These are phyloP conservation scores for Avicennia marina DNA, from an alignment of 257 asterid genomes.

Conservation along the genomic window DNA sequence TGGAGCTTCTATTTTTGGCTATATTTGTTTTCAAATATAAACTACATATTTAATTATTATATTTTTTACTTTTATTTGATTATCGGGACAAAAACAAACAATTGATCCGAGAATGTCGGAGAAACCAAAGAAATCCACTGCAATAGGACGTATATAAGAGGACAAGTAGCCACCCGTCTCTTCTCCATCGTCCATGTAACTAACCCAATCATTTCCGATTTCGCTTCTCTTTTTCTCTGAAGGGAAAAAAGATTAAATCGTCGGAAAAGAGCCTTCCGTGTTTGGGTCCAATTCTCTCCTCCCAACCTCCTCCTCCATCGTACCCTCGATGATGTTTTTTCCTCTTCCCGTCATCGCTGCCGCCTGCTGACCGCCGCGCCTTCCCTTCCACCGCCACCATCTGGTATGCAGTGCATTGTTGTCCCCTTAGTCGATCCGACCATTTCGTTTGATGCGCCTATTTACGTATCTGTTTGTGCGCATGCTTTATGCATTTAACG, in stretches of 20 bases:
- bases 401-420: slow-evolving; percentile 30
- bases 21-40: too few relatives aligned
- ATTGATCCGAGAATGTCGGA: too few relatives aligned
- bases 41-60: too few relatives aligned
- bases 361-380: slow-evolving; percentile 23
- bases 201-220: too few relatives aligned
- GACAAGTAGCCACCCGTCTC: too few relatives aligned
- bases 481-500: neutral
- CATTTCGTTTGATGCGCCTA: neutral
- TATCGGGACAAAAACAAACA: too few relatives aligned
- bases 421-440: neutral
- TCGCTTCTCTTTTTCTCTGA: neutral
- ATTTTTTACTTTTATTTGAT: too few relatives aligned
- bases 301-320: slow-evolving; percentile 24
- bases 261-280: slow-evolving; percentile 26
- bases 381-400: slow-evolving; percentile 22
- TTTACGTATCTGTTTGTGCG: neutral
- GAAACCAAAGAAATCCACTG: too few relatives aligned
- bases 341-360: slow-evolving; percentile 16
- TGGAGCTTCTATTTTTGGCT: too few relatives aligned
- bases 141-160: too few relatives aligned
- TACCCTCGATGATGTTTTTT: slow-evolving; percentile 3
- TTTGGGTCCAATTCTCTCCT: slow-evolving; percentile 26
- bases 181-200: too few relatives aligned
- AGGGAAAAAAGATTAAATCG: slow-evolving; percentile 14